Evolutionary conservation across 805 yeast species (phyloP).

Genomic region (Candida stauntonica): DNA sequence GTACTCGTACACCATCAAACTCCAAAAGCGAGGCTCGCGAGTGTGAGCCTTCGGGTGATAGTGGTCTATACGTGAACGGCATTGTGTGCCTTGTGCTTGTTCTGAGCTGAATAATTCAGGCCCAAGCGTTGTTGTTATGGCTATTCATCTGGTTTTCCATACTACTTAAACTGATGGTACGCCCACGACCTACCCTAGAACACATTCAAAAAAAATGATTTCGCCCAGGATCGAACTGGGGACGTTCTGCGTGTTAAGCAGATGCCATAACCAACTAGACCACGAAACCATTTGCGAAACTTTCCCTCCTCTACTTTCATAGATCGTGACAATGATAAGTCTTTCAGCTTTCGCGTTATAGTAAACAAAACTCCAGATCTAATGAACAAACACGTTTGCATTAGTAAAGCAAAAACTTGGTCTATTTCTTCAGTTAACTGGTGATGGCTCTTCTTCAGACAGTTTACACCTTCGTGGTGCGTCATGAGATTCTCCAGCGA

Average conservation of each 20-base stretch:
- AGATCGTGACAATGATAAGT: too few species aligned
- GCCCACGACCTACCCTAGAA: neutral
- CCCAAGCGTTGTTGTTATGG: too few species aligned
- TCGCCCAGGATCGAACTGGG: conserved; percentile 99
- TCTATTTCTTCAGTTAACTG: too few species aligned
- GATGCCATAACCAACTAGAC: conserved; percentile 99
- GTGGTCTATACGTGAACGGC: conserved; percentile 28
- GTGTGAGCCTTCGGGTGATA: conserved; percentile 20
- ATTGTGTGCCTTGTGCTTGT: conserved; percentile 8
- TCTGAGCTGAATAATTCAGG: too few species aligned
- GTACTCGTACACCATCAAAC: conserved; percentile 52
- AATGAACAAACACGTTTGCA: too few species aligned
- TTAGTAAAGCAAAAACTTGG: too few species aligned
- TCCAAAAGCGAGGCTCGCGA: conserved; percentile 45
- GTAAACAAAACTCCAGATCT: too few species aligned
- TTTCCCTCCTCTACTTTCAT: neutral
- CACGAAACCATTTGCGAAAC: conserved; percentile 63
- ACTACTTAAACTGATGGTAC: neutral
- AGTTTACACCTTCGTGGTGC: conserved; percentile 39
- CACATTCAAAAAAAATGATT: conserved; percentile 48
- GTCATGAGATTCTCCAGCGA: conserved; percentile 44
- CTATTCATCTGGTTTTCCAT: too few species aligned
- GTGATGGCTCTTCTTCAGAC: conserved; percentile 47
- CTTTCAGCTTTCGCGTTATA: too few species aligned
- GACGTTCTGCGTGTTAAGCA: conserved; percentile 99